A percentile compares a stretch with the other conserved stretches of the same genome.
Evolutionary conservation across 2,329 filamentous ascomycete genomes (phyloP).

Genomic region (Paraconiothyrium brasiliense): DNA sequence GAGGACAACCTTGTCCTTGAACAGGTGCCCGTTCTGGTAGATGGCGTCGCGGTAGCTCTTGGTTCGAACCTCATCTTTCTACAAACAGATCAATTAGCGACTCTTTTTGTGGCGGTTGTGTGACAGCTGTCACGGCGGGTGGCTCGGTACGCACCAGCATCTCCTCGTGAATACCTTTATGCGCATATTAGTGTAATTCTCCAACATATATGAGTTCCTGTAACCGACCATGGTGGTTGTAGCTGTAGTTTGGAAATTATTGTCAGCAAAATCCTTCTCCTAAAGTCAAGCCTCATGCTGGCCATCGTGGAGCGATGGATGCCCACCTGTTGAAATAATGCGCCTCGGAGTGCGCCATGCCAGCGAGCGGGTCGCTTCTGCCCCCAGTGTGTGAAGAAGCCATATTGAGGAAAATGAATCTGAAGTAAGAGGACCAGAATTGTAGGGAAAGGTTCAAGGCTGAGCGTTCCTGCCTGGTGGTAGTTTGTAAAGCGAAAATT

Average conservation of each 20-base stretch:
- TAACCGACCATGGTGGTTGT: constrained; percentile 92
- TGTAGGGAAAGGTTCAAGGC: constrained; percentile 19
- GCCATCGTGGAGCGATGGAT: constrained; percentile 10
- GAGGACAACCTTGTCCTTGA: constrained; percentile 92
- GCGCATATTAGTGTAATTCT: constrained; percentile 51
- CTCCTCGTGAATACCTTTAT: constrained; percentile 90
- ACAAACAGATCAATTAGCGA: constrained; percentile 10
- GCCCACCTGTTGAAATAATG: constrained; percentile 98
- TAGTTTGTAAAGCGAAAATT: constrained; percentile 38
- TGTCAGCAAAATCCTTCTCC: constrained; percentile 42
- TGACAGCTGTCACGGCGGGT: constrained; percentile 19
- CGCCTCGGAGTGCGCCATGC: constrained; percentile 92
- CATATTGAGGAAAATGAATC: constrained; percentile 15
- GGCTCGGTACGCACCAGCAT: constrained; percentile 79
- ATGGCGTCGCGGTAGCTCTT: constrained; percentile 97
- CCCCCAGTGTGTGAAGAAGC: constrained; percentile 32
- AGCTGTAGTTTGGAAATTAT: constrained; percentile 65
- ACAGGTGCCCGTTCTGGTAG: constrained; percentile 93
- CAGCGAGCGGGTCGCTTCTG: constrained; percentile 61
- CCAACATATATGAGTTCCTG: constrained; percentile 36
- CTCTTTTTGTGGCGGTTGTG: constrained; percentile 3
- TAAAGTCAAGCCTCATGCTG: constrained; percentile 28
- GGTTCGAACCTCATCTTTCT: constrained; percentile 99
- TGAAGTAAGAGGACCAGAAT: constrained; percentile 11
- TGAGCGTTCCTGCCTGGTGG: constrained; percentile 18